Percentiles rank a stretch among this genome's conserved stretches.
Conservation (phyloP, 2,329 filamentous ascomycete genomes). For the Claviceps sorghi region DNA sequence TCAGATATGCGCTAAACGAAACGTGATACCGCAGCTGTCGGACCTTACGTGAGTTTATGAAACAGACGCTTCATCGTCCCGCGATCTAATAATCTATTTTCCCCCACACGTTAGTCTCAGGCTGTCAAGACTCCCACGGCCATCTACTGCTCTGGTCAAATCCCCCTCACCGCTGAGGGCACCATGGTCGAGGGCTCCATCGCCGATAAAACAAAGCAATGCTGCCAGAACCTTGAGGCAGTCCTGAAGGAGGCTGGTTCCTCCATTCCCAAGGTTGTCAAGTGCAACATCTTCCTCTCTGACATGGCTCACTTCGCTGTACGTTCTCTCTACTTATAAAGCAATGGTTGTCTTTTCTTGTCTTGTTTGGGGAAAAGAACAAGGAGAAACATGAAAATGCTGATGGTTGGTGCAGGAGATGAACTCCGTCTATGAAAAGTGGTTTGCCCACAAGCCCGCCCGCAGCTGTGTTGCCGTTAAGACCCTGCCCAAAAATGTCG, state of each 20-base stretch:
- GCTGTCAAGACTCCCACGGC: conserved; percentile 50
- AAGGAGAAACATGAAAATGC: background rate
- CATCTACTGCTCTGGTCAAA: conserved; percentile 58
- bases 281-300: conserved; percentile 81
- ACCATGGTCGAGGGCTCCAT: conserved; percentile 44
- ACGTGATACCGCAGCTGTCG: conserved; percentile 31
- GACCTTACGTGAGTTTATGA: conserved; percentile 43
- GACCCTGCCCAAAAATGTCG: conserved; percentile 70
- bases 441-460: conserved; percentile 73
- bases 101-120: conserved; percentile 34
- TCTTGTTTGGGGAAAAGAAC: background rate
- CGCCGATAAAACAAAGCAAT: conserved; percentile 46
- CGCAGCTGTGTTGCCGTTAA: conserved; percentile 83
- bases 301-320: conserved; percentile 79
- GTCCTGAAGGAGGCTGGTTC: conserved; percentile 74
- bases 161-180: conserved; percentile 49
- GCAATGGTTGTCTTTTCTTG: background rate
- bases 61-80: background rate
- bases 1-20: conserved; percentile 1
- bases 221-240: conserved; percentile 65
- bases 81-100: background rate
- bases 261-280: conserved; percentile 66
- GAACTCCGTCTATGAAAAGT: conserved; percentile 75
- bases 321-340: conserved; percentile 12
- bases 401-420: conserved; percentile 37